These are phyloP conservation scores for Nannochloropsis oceanica DNA, from an alignment of 108 stramenopile species.

Conservation along the genomic window DNA sequence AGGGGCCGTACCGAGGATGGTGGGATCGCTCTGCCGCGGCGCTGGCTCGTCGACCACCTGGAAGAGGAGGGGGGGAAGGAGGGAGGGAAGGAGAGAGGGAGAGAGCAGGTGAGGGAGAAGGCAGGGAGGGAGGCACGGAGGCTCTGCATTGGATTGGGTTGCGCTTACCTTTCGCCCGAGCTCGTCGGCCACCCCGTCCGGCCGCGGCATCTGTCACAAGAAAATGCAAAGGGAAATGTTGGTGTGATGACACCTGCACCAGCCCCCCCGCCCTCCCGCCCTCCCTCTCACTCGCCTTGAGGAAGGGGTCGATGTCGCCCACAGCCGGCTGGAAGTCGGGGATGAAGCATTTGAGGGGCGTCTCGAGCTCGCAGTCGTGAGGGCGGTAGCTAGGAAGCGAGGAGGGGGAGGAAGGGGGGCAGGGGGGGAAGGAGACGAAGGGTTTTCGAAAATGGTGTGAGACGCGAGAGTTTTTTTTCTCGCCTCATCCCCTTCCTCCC, in stretches of 20 bases:
- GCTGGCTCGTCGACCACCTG: conserved; percentile 55
- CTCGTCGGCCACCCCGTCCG: conserved; percentile 26
- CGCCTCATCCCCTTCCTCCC: too few species aligned
- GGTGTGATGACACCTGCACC: not conserved
- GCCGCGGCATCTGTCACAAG: conserved; percentile 39
- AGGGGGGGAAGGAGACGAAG: not conserved
- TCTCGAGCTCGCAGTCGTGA: conserved; percentile 54
- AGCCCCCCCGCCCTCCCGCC: not conserved
- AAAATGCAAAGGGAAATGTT: not conserved
- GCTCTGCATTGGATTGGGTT: not conserved
- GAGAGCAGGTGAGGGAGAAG: not conserved
- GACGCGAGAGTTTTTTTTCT: too few species aligned
- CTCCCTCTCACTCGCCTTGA: conserved; percentile 35
- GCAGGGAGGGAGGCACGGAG: not conserved
- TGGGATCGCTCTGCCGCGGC: conserved; percentile 52
- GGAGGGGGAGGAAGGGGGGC: not conserved
- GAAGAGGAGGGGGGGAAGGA: not conserved
- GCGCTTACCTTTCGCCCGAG: not conserved
- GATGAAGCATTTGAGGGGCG: conserved; percentile 55
- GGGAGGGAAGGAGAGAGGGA: not conserved
- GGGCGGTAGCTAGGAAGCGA: conserved; percentile 43
- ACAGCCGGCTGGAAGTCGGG: conserved; percentile 64
- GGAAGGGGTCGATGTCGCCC: conserved; percentile 65
- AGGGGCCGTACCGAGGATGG: conserved; percentile 35
- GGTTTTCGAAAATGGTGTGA: not conserved